phyloP scores from a whole-genome alignment of 352 stramenopile genomes.

The Phytophthora constricta region DNA sequence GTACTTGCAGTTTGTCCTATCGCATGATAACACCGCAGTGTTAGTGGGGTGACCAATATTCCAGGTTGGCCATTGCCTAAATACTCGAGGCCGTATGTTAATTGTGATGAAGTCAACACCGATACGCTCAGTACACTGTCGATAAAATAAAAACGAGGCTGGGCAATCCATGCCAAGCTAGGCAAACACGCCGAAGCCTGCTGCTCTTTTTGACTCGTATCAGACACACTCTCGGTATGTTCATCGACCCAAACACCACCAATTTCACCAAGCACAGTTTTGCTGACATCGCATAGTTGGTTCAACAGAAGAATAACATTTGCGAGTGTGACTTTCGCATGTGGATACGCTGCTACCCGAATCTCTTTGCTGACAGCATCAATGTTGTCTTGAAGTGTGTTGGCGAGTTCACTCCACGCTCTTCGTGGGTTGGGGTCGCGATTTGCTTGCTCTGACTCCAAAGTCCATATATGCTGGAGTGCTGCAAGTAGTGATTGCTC shows the following conservation, averaged over 20 bases:
- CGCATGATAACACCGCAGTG: conserved; percentile 64
- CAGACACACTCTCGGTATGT: background rate
- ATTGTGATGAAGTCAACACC: conserved; percentile 49
- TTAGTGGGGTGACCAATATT: conserved; percentile 62
- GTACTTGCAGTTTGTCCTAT: conserved; percentile 49
- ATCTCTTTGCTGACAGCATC: conserved; percentile 54
- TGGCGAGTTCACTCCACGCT: conserved; percentile 43
- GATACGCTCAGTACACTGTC: conserved; percentile 56
- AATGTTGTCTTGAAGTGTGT: conserved; percentile 42
- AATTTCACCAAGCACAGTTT: conserved; percentile 38
- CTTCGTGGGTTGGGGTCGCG: conserved; percentile 22
- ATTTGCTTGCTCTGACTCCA: conserved; percentile 63
- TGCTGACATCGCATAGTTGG: conserved; percentile 65
- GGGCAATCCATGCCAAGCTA: conserved; percentile 56
- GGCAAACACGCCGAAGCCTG: conserved; percentile 17
- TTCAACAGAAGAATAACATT: conserved; percentile 60
- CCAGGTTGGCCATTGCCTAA: conserved; percentile 50
- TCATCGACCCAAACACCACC: conserved; percentile 14
- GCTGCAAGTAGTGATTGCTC: conserved; percentile 72
- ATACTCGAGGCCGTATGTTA: conserved; percentile 81
- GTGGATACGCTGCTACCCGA: conserved; percentile 48
- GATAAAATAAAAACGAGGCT: conserved; percentile 76
- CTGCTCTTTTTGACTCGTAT: conserved; percentile 8
- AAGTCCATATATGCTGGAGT: conserved; percentile 62
- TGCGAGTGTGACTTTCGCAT: conserved; percentile 38